Base-by-base conservation (phyloP, 495 filamentous ascomycete genomes). In the Usnea hakonensis region DNA sequence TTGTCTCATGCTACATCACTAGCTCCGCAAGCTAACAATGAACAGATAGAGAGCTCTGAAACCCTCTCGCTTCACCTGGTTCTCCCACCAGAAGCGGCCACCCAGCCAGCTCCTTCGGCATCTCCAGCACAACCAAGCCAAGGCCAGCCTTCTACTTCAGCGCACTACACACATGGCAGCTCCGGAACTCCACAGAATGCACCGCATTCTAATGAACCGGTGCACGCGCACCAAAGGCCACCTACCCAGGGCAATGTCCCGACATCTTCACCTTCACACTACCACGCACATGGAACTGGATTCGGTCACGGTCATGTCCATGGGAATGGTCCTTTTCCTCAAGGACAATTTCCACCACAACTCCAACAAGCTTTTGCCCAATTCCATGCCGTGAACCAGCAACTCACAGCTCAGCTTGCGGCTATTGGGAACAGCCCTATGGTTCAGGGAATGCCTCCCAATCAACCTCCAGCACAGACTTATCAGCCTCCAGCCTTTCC, bases 31-130 rank as follows among this genome's bases (percentile, higher is more conserved):
- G 23, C n/a, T 54, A n/a, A 38, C 17, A 35, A 21, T 58, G 26
- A 36, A 38, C 41, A 83, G 81, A 74, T 84, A 63, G 75, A 74
- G 36, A 75, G 72, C 43, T 63, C 72, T 56, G 74, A 78, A 14
- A 71, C 74, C 5, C 76, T 80, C 63, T 77, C 77, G 61, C 74
- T 90, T 10, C 87, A 90, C 69, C 80, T 90, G n/a, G 86, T 86
- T 9, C 69, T 89, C 28, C 72, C 79, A 36, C 77, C 74, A 23
- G 60, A 62, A 23, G 28, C 50, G 14, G 41, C 53, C 44, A 10
- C 30, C 11, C 60, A 68, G 69, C 40, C 54, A 50, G 38, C 40
- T 14, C 50, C 60, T n/a, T 56, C 60, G 7, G 55, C 52, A 10
- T 41, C 60, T 13, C 23, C 60, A 26, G 36, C 48, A 23, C 17